These are phyloP conservation scores for Fusarium devonianum DNA, from an alignment of 2,329 filamentous ascomycete species.

Conservation along the genomic window DNA sequence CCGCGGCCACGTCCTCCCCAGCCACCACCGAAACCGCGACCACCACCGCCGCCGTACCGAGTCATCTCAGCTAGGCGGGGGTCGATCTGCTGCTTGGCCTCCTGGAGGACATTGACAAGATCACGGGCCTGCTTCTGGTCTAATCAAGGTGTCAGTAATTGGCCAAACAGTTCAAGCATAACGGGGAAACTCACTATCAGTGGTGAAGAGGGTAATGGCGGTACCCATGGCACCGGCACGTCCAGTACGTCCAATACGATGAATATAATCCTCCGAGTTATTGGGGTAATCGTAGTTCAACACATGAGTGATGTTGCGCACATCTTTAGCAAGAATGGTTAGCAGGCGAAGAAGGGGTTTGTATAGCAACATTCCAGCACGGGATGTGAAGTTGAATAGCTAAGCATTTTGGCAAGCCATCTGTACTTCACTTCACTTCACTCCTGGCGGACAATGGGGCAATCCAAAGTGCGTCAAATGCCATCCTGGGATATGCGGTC, in stretches of 20 bases:
- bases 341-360: conserved; percentile 67
- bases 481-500: conserved; percentile 61
- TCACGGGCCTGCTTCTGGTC: conserved; percentile 96
- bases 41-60: conserved; percentile 84
- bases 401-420: conserved; percentile 59
- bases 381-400: conserved; percentile 53
- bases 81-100: conserved; percentile 98
- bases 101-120: conserved; percentile 87
- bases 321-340: conserved; percentile 87
- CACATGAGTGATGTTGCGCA: conserved; percentile 99
- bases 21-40: conserved; percentile 75
- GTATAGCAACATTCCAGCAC: conserved; percentile 70
- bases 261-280: conserved; percentile 98
- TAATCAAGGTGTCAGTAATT: conserved; percentile 53
- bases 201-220: conserved; percentile 98
- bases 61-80: conserved; percentile 95
- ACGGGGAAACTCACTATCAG: conserved; percentile 83
- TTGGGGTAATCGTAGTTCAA: conserved; percentile 99
- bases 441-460: conserved; percentile 64
- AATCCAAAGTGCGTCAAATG: conserved; percentile 64
- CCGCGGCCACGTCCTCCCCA: conserved; percentile 73
- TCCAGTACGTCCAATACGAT: conserved; percentile 94
- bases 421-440: conserved; percentile 63
- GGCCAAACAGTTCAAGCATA: not conserved
- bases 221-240: conserved; percentile 94